These are phyloP conservation scores for Rickenella mellea DNA, from an alignment of 768 basidiomycete genomes.

Conservation along the genomic window DNA sequence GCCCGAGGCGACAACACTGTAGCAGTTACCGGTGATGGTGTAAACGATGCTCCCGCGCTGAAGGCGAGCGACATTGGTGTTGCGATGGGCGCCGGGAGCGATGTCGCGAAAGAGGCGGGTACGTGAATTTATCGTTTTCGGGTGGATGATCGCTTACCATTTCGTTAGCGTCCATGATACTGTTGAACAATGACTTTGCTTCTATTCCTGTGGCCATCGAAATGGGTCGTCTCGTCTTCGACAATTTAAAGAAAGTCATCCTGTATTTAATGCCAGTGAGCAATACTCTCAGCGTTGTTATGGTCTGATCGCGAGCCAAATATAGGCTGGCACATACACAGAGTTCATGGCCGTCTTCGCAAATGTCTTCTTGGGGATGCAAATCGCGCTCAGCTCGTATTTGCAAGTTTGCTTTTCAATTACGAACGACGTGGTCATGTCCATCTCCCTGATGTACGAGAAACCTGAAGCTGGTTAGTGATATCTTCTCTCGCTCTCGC, in stretches of 20 bases:
- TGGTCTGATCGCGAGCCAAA: constrained; percentile 2
- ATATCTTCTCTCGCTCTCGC: background rate
- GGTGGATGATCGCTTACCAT: background rate
- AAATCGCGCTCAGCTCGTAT: constrained; percentile 44
- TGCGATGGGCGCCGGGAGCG: constrained; percentile 39
- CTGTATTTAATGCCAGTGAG: constrained; percentile 35
- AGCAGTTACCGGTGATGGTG: constrained; percentile 49
- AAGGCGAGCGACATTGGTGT: constrained; percentile 49
- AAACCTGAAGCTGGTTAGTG: constrained; percentile 36
- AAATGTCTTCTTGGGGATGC: constrained; percentile 51
- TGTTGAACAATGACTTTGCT: constrained; percentile 50
- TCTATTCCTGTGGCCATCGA: constrained; percentile 50
- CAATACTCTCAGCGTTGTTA: background rate
- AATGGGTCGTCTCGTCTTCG: constrained; percentile 50
- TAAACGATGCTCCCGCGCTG: constrained; percentile 42
- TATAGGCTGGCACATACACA: constrained; percentile 45
- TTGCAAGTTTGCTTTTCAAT: constrained; percentile 50
- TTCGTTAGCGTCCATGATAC: constrained; percentile 30
- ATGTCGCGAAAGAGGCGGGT: constrained; percentile 48
- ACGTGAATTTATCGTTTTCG: constrained; percentile 19
- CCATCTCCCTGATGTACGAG: constrained; percentile 42
- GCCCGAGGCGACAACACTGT: constrained; percentile 37
- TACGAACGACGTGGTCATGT: constrained; percentile 41
- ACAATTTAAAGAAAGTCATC: constrained; percentile 46
- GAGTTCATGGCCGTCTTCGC: constrained; percentile 48